phyloP scores from a whole-genome alignment of 768 basidiomycete genomes.

The Thelephora aurantiotincta region DNA sequence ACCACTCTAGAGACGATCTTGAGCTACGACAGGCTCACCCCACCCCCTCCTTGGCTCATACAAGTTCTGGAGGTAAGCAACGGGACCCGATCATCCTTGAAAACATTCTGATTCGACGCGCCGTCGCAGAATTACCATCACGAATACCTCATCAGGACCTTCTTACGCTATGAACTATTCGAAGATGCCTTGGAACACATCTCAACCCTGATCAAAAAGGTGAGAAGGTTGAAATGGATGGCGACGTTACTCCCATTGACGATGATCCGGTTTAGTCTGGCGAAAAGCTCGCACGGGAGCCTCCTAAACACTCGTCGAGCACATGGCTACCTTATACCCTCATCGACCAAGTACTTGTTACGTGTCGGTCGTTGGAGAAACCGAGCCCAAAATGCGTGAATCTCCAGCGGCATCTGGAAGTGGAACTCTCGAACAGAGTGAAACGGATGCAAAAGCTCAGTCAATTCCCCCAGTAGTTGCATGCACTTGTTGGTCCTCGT shows the following conservation, averaged over 20 bases:
- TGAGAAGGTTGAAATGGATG: constrained; percentile 18
- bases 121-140: constrained; percentile 48
- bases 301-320: constrained; percentile 37
- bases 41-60: constrained; percentile 77
- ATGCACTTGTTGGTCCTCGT: neutral
- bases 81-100: neutral
- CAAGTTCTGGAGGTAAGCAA: constrained; percentile 51
- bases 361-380: constrained; percentile 38
- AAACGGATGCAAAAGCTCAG: constrained; percentile 58
- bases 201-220: constrained; percentile 59
- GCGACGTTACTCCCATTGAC: constrained; percentile 4
- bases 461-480: constrained; percentile 16
- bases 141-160: constrained; percentile 72
- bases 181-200: constrained; percentile 66
- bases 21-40: constrained; percentile 39
- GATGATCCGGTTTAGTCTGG: constrained; percentile 29
- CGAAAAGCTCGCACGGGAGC: constrained; percentile 33
- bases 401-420: constrained; percentile 36
- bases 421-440: constrained; percentile 46
- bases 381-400: constrained; percentile 26
- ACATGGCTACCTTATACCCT: constrained; percentile 79
- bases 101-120: neutral
- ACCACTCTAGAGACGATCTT: constrained; percentile 66
- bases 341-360: constrained; percentile 68
- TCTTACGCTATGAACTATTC: constrained; percentile 66